Base-by-base conservation (phyloP, 1,284 basidiomycete genomes). In the Takashimella tepidaria region DNA sequence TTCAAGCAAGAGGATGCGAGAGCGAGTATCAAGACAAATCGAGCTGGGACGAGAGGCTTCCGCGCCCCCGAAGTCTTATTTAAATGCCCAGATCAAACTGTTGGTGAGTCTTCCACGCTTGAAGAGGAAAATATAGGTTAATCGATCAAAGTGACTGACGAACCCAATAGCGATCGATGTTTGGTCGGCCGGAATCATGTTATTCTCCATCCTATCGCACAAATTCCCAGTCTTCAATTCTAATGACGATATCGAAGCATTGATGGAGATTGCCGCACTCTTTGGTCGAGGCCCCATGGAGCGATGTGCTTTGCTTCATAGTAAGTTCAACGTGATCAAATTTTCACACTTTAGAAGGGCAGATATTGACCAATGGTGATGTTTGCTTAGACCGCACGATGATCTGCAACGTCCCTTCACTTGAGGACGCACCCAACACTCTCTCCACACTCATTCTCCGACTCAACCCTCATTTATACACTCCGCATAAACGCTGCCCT, bases 181-280 rank as follows among this genome's bases (percentile, higher is more conserved):
- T 41, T 99, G 95, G 95, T 88, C 93, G 1, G 90, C 85, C 1
- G 95, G 95, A 1, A 86, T 88, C 68, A 96, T 98, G 51, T 76
- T 99, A 0, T 80, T 98, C 4, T 93, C 92, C 72, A 92, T 98
- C 75, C 79, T 99, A 22, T 87, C 87, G 0, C 83, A 85, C 55
- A 95, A 96, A 62, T 99, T 98, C 67, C 95, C 95, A 0, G 76
- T 98, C 21, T 95, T 98, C 77, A 90, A 93, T 68, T 91, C 93
- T 23, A 89, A 84, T 66, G 92, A 98, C 70, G 95, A 99, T 70
- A 83, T 87, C 26, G 95, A 98, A 72, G 95, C 95, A 4, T 78
- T 98, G 40, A 87, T 98, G 83, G 95, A 99, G 76, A 88, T 98
- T 51, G 87, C 90, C 4, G 80, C 84, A 11, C 85, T 99, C 47